These are phyloP conservation scores for Nitzschia inconspicua DNA, from an alignment of 108 stramenopile species.

Conservation along the genomic window DNA sequence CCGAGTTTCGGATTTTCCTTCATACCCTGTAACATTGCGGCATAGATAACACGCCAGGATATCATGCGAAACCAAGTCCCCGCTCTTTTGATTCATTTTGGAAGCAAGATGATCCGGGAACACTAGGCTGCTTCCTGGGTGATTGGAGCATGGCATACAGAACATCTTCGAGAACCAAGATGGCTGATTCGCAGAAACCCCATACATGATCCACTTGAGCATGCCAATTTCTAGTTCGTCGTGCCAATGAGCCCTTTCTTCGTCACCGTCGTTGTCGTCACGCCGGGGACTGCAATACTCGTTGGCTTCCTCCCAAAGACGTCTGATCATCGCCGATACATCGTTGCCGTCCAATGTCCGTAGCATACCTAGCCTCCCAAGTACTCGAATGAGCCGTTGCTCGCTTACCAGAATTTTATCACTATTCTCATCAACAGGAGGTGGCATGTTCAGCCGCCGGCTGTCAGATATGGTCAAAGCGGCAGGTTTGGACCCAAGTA, in stretches of 20 bases:
- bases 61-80: conserved; percentile 77
- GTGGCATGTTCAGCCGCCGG: conserved; percentile 57
- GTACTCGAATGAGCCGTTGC: conserved; percentile 46
- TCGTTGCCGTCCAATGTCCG: conserved; percentile 14
- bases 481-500: conserved; percentile 65
- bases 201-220: conserved; percentile 71
- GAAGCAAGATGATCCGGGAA: conserved; percentile 41
- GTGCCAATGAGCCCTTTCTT: conserved; percentile 26
- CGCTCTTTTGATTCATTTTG: conserved; percentile 49
- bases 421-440: conserved; percentile 44
- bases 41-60: conserved; percentile 60
- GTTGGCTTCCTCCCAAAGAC: conserved; percentile 47
- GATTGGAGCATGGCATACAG: conserved; percentile 65
- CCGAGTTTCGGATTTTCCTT: no score
- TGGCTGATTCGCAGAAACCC: conserved; percentile 63
- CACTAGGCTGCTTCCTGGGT: not conserved
- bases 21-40: conserved; percentile 37
- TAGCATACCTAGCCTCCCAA: conserved; percentile 37
- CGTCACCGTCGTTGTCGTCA: conserved; percentile 18
- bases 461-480: conserved; percentile 73
- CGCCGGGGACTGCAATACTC: conserved; percentile 8
- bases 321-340: conserved; percentile 30
- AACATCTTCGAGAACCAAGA: conserved; percentile 44
- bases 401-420: conserved; percentile 68
- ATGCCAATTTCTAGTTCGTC: conserved; percentile 71